Percentiles rank a stretch among this genome's conserved stretches.
Conservation (phyloP, 768 basidiomycete genomes). For the Neoboletus magnificus region DNA sequence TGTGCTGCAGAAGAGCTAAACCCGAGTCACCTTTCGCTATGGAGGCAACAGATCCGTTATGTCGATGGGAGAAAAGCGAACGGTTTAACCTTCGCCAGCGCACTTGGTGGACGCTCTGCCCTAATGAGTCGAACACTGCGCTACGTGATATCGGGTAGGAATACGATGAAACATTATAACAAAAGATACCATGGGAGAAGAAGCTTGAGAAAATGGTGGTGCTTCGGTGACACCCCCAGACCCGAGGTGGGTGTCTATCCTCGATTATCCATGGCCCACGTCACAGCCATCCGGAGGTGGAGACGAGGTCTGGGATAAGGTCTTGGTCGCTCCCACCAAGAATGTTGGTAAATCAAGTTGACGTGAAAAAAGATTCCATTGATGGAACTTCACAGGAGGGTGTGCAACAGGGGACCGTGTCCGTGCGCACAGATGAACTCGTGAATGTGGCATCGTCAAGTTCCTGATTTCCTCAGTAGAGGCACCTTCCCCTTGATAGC, state of each 20-base stretch:
- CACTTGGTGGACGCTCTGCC: no score
- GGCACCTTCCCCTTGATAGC: not conserved
- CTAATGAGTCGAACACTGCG: not conserved
- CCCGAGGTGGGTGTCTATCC: not conserved
- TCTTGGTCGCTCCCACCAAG: slow-evolving; percentile 3
- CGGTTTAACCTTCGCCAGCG: not conserved
- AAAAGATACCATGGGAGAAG: slow-evolving; percentile 4
- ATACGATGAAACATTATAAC: no score
- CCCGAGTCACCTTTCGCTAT: not conserved
- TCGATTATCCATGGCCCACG: not conserved
- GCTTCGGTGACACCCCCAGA: not conserved
- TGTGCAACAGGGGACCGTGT: not conserved
- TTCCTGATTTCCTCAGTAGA: not conserved
- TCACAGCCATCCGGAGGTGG: not conserved
- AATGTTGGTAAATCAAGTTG: not conserved
- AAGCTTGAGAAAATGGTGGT: slow-evolving; percentile 1
- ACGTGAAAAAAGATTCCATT: slow-evolving; percentile 2
- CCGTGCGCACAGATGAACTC: not conserved
- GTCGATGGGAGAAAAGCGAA: not conserved
- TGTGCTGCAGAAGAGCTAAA: not conserved
- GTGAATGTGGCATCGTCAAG: not conserved
- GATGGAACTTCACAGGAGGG: not conserved
- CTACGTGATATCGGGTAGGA: not conserved
- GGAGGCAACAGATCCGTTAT: not conserved
- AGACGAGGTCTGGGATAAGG: not conserved